Base-by-base conservation (phyloP, 192 early-diverging fungal genomes). In the Podochytrium sp. region DNA sequence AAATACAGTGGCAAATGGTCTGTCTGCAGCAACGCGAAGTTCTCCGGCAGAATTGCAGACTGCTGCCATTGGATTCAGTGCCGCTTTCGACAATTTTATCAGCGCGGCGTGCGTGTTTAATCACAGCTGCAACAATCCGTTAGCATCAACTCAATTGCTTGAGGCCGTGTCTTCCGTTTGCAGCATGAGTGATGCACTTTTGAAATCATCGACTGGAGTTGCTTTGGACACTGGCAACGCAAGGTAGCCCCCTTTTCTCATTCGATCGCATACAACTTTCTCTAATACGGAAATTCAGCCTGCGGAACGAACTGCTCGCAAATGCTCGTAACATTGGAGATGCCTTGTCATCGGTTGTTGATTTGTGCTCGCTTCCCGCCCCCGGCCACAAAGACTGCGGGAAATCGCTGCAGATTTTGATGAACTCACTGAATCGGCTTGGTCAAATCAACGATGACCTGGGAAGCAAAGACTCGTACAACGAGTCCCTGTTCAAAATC, bases 361-460 rank as follows among this genome's bases (percentile, higher is more conserved):
- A 84, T 23, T 63, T 80, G 3, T 87, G 82, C 38, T 79, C 81
- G 1, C 71, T 65, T 14, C 58, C 79, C 32, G 80, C 82, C 2
- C 78, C 82, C 42, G 86, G 86, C 1, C 81, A 85, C 57, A 62
- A 65, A 14, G 76, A 86, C 42, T 87, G 83, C 76, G 85, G 87
- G 37, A 56, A 80, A 38, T 72, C 80, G 1, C 40, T 82, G 29
- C 63, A 82, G 39, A 79, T 65, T 35, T 71, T 87, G 6, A 78
- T 64, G 30, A 37, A 42, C 12, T 76, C 82, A 2, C 16, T 57
- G 1, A 40, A 50, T 18, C 56, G 57, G 35, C 30, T 85, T 2
- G 80, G 73, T 2, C 43, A 71, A 10, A 69, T 79, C n/a, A 83
- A 85, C 53, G 81, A 84, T 40, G 73, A 60, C 18, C 32, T 50